Conservation (phyloP, 148 eudicot genomes). For the Amaranthus hypochondriacus region DNA sequence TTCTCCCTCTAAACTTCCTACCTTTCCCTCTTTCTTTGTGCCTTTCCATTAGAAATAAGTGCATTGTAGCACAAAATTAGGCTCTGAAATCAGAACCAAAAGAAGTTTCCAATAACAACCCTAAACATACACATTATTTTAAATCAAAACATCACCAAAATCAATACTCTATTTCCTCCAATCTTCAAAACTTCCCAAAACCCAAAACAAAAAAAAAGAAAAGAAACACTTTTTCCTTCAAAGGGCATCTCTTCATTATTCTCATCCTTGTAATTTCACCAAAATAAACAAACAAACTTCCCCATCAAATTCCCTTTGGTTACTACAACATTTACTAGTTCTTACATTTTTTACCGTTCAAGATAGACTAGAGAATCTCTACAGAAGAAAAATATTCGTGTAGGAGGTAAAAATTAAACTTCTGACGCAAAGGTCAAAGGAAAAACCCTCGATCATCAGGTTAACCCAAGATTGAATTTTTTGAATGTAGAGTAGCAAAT, state of each 20-base stretch:
- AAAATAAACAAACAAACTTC: not conserved
- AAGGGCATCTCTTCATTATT: too few relatives aligned
- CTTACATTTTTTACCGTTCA: too few relatives aligned
- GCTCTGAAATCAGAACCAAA: constrained; percentile 54
- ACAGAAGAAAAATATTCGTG: too few relatives aligned
- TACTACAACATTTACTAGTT: too few relatives aligned
- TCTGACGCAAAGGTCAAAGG: too few relatives aligned
- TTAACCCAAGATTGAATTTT: not conserved
- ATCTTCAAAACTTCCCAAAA: constrained; percentile 17
- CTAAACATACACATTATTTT: not conserved
- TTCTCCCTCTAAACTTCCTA: not conserved
- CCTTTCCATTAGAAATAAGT: constrained; percentile 8
- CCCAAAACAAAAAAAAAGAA: constrained; percentile 2
- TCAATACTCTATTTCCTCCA: not conserved
- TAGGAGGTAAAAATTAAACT: too few relatives aligned
- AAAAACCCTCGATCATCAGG: too few relatives aligned
- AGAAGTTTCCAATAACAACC: constrained; percentile 45
- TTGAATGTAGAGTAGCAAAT: not conserved
- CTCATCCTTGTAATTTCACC: not conserved
- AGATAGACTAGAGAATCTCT: too few relatives aligned
- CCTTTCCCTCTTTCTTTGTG: constrained; percentile 27
- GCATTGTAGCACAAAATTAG: constrained; percentile 26
- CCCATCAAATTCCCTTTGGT: constrained; percentile 2
- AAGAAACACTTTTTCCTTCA: constrained; percentile 8
- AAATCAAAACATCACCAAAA: constrained; percentile 8